A percentile compares a stretch with the other conserved stretches of the same genome.
These are phyloP conservation scores for Stephania cephalantha DNA, from an alignment of 164 flowering plant species.

Conservation along the genomic window DNA sequence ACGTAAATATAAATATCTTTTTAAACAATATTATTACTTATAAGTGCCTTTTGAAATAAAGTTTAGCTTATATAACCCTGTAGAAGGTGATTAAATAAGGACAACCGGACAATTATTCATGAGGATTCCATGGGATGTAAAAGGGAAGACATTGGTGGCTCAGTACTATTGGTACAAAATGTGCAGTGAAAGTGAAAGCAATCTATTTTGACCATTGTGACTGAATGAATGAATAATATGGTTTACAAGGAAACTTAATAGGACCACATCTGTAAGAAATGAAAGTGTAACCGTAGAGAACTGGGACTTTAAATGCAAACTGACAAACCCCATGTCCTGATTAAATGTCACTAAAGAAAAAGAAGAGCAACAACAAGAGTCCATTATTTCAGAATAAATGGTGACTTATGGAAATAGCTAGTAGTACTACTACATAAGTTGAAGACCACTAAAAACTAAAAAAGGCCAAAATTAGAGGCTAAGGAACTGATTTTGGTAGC, in stretches of 20 bases:
- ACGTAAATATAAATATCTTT: no score
- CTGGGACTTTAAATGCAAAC: neutral
- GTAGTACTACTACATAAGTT: no score
- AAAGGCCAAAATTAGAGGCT: neutral
- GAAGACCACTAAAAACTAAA: neutral
- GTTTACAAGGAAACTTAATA: neutral
- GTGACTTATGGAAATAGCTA: neutral
- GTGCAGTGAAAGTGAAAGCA: neutral
- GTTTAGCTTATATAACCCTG: no score
- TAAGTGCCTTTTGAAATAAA: no score
- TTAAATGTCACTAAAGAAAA: no score
- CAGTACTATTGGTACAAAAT: no score
- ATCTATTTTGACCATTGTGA: neutral
- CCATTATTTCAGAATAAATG: neutral
- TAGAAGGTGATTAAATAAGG: no score
- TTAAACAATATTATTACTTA: no score
- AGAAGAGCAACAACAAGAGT: no score
- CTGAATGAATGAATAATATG: neutral
- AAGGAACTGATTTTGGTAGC: neutral
- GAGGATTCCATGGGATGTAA: no score
- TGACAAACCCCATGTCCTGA: neutral
- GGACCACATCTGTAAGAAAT: neutral
- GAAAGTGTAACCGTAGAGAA: neutral
- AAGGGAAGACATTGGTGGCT: no score
- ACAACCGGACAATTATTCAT: no score